Conservation (phyloP, 2,329 filamentous ascomycete genomes). For the Fusarium sororula region DNA sequence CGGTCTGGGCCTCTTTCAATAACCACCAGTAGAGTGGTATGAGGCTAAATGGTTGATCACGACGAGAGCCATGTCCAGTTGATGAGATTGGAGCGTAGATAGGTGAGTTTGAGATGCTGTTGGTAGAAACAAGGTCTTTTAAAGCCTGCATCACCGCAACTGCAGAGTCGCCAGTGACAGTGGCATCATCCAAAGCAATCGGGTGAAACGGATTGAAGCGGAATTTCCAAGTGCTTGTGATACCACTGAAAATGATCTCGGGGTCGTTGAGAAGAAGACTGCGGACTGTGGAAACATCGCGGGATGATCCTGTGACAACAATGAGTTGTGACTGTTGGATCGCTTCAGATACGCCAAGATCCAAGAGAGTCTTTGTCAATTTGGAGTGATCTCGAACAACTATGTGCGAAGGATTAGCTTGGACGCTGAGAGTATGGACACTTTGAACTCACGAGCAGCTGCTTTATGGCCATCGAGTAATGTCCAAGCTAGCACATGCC, state of each 20-base stretch:
- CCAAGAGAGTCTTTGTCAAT: background rate
- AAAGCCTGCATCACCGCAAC: background rate
- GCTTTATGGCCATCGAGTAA: background rate
- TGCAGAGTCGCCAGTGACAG: background rate
- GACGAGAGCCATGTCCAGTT: background rate
- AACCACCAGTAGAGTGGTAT: background rate
- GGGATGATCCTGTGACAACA: background rate
- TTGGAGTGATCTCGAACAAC: background rate
- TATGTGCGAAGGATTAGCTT: background rate
- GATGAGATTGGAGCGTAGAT: background rate
- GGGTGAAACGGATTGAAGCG: background rate
- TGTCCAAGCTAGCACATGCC: background rate
- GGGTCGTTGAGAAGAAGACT: background rate
- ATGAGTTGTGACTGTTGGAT: background rate
- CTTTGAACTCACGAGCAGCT: background rate
- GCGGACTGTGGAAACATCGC: background rate
- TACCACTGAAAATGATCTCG: background rate
- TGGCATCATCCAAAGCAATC: background rate
- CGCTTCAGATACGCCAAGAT: background rate
- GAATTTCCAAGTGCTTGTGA: background rate
- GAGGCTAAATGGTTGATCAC: background rate
- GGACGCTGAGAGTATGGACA: rapidly evolving
- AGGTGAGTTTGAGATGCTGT: background rate
- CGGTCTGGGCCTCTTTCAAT: background rate
- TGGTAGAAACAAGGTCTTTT: background rate